Evolutionary conservation across 148 eudicot species (phyloP).

Genomic region (Chenopodium formosanum): DNA sequence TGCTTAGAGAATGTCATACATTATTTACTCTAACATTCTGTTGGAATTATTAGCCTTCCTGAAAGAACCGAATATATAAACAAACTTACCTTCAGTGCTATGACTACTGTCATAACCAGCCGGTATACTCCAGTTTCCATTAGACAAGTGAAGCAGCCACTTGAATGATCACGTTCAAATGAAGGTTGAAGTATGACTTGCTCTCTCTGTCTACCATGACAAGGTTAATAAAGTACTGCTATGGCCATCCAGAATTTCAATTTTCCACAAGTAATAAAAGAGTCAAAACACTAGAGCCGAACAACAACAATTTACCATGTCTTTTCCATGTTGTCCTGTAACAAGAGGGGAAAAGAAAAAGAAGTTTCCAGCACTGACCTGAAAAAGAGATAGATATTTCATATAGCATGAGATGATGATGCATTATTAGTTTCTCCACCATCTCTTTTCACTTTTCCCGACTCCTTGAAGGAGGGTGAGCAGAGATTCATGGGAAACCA

Average conservation of each 20-base stretch:
- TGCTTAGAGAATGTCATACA: neutral
- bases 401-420: neutral
- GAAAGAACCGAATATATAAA: neutral
- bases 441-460: neutral
- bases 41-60: neutral
- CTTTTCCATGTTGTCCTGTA: neutral
- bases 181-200: neutral
- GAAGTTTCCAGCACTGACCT: neutral
- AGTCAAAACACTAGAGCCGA: neutral
- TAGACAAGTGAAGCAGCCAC: slow-evolving; percentile 6
- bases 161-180: neutral
- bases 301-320: neutral
- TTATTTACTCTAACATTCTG: neutral
- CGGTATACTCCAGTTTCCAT: neutral
- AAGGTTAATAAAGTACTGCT: neutral
- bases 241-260: neutral
- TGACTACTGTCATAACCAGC: neutral
- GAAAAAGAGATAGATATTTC: neutral
- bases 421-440: neutral
- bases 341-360: too few species aligned
- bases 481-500: slow-evolving; percentile 4
- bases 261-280: neutral
- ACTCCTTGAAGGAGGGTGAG: slow-evolving; percentile 3
- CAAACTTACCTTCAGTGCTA: slow-evolving; percentile 11
- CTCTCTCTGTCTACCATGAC: neutral